Evolutionary conservation across 2,329 filamentous ascomycete species (phyloP).

Genomic region (Cucurbitaria berberidis): DNA sequence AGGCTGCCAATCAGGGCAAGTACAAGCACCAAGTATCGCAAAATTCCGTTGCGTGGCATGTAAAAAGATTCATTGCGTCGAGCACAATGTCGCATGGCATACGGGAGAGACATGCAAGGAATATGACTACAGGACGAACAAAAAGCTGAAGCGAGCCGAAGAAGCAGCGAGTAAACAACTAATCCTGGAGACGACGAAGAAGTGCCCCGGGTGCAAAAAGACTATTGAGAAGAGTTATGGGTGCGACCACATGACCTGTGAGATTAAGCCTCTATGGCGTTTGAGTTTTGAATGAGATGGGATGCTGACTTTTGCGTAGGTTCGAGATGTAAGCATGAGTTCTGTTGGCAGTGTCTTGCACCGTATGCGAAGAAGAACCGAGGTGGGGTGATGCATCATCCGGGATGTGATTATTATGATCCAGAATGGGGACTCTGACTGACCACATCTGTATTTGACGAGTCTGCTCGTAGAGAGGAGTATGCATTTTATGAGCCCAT

Average conservation of each 20-base stretch:
- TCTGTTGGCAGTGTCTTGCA: conserved; percentile 50
- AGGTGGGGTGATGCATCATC: conserved; percentile 3
- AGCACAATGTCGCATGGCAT: conserved; percentile 48
- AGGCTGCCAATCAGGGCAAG: conserved; percentile 60
- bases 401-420: conserved; percentile 6
- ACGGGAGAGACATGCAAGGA: conserved; percentile 47
- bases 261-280: conserved; percentile 6
- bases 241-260: conserved; percentile 52
- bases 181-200: conserved; percentile 43
- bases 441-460: background rate
- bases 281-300: background rate
- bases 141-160: conserved; percentile 33
- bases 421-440: background rate
- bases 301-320: conserved; percentile 19
- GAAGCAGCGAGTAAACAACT: conserved; percentile 37
- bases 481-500: background rate
- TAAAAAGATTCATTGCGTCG: conserved; percentile 45
- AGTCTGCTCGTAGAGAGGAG: background rate
- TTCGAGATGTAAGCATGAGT: conserved; percentile 46
- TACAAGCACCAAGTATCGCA: conserved; percentile 53
- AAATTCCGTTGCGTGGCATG: conserved; percentile 51
- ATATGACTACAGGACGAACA: conserved; percentile 44
- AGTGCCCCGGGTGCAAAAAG: conserved; percentile 49
- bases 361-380: conserved; percentile 17
- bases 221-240: conserved; percentile 50